Evolutionary conservation across 1,284 basidiomycete genomes (phyloP).

Genomic region (Coniferiporia sulphurascens): DNA sequence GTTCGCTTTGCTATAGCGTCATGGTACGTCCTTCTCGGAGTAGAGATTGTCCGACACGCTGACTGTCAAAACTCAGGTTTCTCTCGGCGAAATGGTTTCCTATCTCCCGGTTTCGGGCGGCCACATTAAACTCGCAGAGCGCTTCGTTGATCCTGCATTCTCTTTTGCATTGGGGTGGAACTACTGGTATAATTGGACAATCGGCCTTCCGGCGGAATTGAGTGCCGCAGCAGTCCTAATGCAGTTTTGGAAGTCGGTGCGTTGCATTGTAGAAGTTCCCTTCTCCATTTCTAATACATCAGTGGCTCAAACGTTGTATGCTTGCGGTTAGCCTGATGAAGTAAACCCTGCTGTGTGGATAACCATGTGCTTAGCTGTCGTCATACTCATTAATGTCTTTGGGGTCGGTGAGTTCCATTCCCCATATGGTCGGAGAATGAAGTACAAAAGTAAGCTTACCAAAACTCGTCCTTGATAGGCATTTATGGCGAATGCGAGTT

Average conservation of each 20-base stretch:
- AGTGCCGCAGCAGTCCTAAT: conserved; percentile 75
- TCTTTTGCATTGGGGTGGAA: conserved; percentile 83
- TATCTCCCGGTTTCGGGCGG: conserved; percentile 68
- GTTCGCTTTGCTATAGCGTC: conserved; percentile 57
- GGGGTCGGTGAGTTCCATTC: conserved; percentile 48
- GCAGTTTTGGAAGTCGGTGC: conserved; percentile 53
- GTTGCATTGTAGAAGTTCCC: not conserved
- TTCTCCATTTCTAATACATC: not conserved
- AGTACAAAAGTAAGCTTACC: not conserved
- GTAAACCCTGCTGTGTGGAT: conserved; percentile 75
- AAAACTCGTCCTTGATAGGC: conserved; percentile 30
- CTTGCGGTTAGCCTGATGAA: conserved; percentile 18
- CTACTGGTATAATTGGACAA: conserved; percentile 74
- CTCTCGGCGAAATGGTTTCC: conserved; percentile 58
- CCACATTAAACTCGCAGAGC: conserved; percentile 75
- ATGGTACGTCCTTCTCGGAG: conserved; percentile 35
- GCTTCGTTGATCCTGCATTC: conserved; percentile 77
- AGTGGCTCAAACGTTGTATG: conserved; percentile 27
- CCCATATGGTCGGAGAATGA: not conserved
- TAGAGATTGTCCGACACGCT: not conserved
- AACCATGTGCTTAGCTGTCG: conserved; percentile 65
- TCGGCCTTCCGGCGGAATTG: conserved; percentile 73
- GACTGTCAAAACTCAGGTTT: conserved; percentile 28
- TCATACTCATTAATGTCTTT: conserved; percentile 71
- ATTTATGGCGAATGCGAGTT: conserved; percentile 75